Percentiles rank a stretch among this genome's conserved stretches.
phyloP scores from a whole-genome alignment of 2,329 filamentous ascomycete genomes.

The Colletotrichum sansevieriae region DNA sequence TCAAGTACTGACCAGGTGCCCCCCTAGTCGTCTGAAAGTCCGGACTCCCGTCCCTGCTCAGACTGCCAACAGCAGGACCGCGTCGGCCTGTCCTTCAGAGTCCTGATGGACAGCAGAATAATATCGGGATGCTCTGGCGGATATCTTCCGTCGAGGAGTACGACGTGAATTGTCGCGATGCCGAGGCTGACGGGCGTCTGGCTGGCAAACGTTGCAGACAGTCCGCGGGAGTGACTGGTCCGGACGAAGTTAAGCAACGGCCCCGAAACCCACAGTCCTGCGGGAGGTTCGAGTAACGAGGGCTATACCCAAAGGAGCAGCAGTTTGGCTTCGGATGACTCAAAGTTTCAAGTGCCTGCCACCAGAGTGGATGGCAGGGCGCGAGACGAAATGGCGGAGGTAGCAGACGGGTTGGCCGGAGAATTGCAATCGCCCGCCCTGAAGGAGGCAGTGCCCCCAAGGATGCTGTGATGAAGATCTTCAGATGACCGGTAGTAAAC shows the following conservation, averaged over 20 bases:
- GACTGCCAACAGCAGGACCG: conserved; percentile 8
- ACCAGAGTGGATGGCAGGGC: conserved; percentile 21
- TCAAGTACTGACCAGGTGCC: conserved; percentile 26
- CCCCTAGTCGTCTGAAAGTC: conserved; percentile 34
- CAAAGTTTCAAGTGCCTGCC: conserved; percentile 28
- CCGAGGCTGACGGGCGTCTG: background rate
- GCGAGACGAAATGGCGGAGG: conserved; percentile 13
- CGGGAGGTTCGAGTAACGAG: conserved; percentile 18
- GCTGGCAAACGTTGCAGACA: background rate
- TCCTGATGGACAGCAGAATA: conserved; percentile 2
- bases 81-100: conserved; percentile 19
- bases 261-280: conserved; percentile 7
- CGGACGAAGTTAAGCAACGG: conserved; percentile 23
- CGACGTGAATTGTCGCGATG: background rate
- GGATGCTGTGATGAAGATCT: conserved; percentile 12
- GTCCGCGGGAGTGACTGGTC: conserved; percentile 11
- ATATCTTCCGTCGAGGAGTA: conserved; percentile 1
- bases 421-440: background rate
- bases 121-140: background rate
- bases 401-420: background rate
- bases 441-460: conserved; percentile 10
- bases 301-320: conserved; percentile 7
- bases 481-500: conserved; percentile 5
- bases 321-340: conserved; percentile 25
- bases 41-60: conserved; percentile 21